These are phyloP conservation scores for Teratosphaeriaceae sp. DNA, from an alignment of 2,329 filamentous ascomycete species.

Conservation along the genomic window DNA sequence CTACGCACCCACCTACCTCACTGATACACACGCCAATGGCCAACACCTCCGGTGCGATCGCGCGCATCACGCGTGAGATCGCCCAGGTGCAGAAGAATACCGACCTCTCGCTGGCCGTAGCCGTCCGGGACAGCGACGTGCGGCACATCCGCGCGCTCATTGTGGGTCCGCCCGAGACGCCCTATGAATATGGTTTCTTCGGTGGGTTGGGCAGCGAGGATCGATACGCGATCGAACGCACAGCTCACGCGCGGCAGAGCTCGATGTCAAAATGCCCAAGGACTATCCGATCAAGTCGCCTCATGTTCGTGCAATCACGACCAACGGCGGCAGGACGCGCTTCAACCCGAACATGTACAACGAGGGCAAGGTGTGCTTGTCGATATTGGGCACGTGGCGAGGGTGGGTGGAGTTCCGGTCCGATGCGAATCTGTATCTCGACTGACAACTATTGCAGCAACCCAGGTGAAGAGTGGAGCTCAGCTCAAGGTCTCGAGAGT, in stretches of 20 bases:
- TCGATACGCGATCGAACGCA: no score
- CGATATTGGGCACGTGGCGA: slow-evolving; percentile 70
- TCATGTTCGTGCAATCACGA: slow-evolving; percentile 64
- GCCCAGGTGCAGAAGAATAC: slow-evolving; percentile 74
- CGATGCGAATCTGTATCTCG: not conserved
- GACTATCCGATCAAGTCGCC: slow-evolving; percentile 73
- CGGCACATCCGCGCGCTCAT: slow-evolving; percentile 82
- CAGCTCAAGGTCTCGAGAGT: slow-evolving; percentile 89
- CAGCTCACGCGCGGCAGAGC: slow-evolving; percentile 27
- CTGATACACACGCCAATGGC: slow-evolving; percentile 9
- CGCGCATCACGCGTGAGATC: slow-evolving; percentile 58
- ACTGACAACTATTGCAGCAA: slow-evolving; percentile 50
- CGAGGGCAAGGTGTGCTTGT: slow-evolving; percentile 86
- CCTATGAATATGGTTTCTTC: slow-evolving; percentile 94
- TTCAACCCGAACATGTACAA: slow-evolving; percentile 98
- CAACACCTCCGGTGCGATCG: slow-evolving; percentile 24
- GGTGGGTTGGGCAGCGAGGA: no score
- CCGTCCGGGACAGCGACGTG: slow-evolving; percentile 81
- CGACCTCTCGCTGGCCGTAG: slow-evolving; percentile 82
- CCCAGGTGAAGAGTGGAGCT: slow-evolving; percentile 89
- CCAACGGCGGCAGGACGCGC: slow-evolving; percentile 77
- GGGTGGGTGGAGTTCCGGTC: not conserved
- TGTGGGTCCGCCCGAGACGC: slow-evolving; percentile 72
- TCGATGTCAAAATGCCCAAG: slow-evolving; percentile 43
- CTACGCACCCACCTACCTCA: slow-evolving; percentile 9